Base-by-base conservation (phyloP, 1,284 basidiomycete species). In the Schizophyllum commune region DNA sequence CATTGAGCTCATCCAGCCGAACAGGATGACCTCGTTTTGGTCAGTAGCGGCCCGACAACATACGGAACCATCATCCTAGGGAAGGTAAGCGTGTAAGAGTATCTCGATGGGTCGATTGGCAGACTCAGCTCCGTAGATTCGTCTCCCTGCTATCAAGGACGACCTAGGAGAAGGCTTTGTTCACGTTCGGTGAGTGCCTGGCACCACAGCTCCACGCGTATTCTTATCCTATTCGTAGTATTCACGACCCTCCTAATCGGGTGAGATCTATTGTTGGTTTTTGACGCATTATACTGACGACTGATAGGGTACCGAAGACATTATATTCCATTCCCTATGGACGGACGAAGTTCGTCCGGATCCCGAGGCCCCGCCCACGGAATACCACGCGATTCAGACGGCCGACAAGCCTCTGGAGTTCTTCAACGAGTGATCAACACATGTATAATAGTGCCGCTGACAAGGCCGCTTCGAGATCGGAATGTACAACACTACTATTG, bases 21-120 rank as follows among this genome's bases (percentile, higher is more conserved):
- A 47, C 59, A 75, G 67, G 63, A 75, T 0, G 85, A 89, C 70
- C 77, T 89, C 59, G 80, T 88, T 52, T 69, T 78, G 70, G 78
- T 86, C 58, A 76, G 82, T 60, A 77, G 75, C 55, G 78, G 75
- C 17, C 63, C 67, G 19, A 79, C 78, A 19, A 73, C 79, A 59
- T 91, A 91, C 69, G 89, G 90, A 8, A 82, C 80, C 11, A 83
- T 91, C 62, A 81, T 92, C 63, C 72, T 92, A 22, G 89, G 89
- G 21, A 91, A 91, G 78, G 81, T 92, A 69, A 82, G 80, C 33
- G 51, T 57, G 32, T 56, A 62, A n/a, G 58, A 64, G 17, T 58
- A 61, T 4, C 17, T 32, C 5, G 63, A 60, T 20, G 17, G 64
- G 27, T 58, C 61, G 20, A 59, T 58, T 52, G 62, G 61, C 1